These are phyloP conservation scores for Davidsoniella virescens DNA, from an alignment of 2,329 filamentous ascomycete species.

Conservation along the genomic window DNA sequence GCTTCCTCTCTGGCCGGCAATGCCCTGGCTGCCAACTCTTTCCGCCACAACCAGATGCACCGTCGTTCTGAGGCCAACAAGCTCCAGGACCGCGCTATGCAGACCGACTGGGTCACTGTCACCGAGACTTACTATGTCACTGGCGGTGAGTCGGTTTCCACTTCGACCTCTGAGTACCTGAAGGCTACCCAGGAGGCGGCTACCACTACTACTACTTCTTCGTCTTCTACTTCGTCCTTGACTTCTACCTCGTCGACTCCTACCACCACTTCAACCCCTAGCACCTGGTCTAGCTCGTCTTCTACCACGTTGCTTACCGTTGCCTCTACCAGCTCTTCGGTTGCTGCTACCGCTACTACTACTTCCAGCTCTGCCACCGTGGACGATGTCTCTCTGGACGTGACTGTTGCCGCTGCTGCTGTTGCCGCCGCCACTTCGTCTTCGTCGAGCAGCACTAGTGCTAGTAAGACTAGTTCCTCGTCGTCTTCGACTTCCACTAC, in stretches of 20 bases:
- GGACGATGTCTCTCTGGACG: slow-evolving; percentile 6
- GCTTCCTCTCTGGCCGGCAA: slow-evolving; percentile 29
- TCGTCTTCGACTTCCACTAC: slow-evolving; percentile 11
- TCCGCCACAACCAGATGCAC: slow-evolving; percentile 22
- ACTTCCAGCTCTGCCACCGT: slow-evolving; percentile 15
- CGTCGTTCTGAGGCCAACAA: slow-evolving; percentile 1
- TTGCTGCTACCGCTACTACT: slow-evolving; percentile 10
- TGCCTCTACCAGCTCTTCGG: slow-evolving; percentile 12
- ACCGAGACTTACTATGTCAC: slow-evolving; percentile 24
- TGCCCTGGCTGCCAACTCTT: slow-evolving; percentile 26
- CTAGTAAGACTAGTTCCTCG: slow-evolving; percentile 8
- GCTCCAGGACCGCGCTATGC: slow-evolving; percentile 19
- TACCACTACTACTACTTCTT: slow-evolving; percentile 1
- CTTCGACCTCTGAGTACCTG: background rate
- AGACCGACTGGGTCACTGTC: slow-evolving; percentile 27
- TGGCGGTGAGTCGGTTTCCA: slow-evolving; percentile 16
- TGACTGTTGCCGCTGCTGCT: slow-evolving; percentile 9
- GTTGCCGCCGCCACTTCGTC: slow-evolving; percentile 1
- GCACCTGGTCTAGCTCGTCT: background rate
- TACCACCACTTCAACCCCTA: background rate
- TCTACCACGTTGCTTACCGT: slow-evolving; percentile 12
- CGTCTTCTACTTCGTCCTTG: slow-evolving; percentile 3
- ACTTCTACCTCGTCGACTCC: slow-evolving; percentile 7
- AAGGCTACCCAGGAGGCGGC: slow-evolving; percentile 1
- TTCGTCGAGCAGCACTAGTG: slow-evolving; percentile 6